Conservation (phyloP, 805 yeast genomes). For the Kodamaea jinghongensis region DNA sequence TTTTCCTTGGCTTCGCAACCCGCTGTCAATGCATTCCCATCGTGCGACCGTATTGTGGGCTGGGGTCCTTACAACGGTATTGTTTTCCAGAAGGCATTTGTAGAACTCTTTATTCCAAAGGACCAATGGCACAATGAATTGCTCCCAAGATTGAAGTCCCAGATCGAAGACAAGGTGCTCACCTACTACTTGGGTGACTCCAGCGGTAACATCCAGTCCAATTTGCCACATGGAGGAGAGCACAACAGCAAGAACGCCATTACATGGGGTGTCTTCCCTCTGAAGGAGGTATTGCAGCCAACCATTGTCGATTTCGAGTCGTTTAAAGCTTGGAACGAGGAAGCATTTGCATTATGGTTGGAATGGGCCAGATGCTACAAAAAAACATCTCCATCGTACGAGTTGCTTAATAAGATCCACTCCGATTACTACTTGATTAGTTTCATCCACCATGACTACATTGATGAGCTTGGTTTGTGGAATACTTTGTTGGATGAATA, state of each 20-base stretch:
- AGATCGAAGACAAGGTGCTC: constrained; percentile 43
- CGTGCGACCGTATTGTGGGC: constrained; percentile 87
- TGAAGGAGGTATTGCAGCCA: constrained; percentile 84
- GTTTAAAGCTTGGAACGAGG: constrained; percentile 94
- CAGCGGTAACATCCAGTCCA: constrained; percentile 56
- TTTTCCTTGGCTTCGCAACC: constrained; percentile 97
- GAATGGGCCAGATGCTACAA: constrained; percentile 89
- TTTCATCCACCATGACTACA: constrained; percentile 80
- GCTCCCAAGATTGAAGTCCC: constrained; percentile 46
- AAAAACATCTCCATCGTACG: constrained; percentile 50
- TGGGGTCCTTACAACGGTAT: constrained; percentile 95
- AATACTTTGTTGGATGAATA: constrained; percentile 45
- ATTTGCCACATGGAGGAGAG: constrained; percentile 42
- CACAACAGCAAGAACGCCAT: constrained; percentile 67
- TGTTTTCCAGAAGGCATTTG: constrained; percentile 90
- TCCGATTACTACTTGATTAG: constrained; percentile 75
- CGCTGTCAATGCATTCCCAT: constrained; percentile 73
- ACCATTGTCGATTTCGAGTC: constrained; percentile 91
- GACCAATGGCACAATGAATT: constrained; percentile 61
- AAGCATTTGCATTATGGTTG: constrained; percentile 84
- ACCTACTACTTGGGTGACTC: constrained; percentile 77
- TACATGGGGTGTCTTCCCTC: constrained; percentile 98
- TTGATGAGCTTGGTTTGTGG: constrained; percentile 76
- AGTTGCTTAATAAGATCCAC: constrained; percentile 59
- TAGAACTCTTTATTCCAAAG: constrained; percentile 74